Conservation (phyloP, 2,329 filamentous ascomycete genomes). For the Zymoseptoria pseudotritici region DNA sequence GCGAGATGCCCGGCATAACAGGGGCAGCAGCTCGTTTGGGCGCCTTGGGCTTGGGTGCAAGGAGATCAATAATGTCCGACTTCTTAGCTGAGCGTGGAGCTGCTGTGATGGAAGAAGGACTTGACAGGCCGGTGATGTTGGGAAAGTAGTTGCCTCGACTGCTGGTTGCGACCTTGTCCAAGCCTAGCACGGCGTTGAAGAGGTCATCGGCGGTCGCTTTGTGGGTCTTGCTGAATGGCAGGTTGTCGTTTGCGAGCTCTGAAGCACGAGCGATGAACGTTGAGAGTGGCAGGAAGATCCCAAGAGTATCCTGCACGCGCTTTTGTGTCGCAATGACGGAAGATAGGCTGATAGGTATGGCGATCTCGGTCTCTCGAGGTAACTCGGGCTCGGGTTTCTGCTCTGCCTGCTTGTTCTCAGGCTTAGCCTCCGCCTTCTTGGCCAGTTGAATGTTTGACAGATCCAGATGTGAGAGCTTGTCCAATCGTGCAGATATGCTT, state of each 20-base stretch:
- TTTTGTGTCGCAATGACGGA: constrained; percentile 75
- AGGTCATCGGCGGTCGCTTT: constrained; percentile 71
- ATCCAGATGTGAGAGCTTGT: constrained; percentile 75
- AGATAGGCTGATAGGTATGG: constrained; percentile 68
- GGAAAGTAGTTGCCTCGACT: constrained; percentile 62
- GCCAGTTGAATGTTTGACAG: constrained; percentile 90
- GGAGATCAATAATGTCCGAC: constrained; percentile 75
- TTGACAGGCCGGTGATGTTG: constrained; percentile 49
- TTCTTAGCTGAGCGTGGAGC: constrained; percentile 39
- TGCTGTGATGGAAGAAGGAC: constrained; percentile 35
- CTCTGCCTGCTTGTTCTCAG: constrained; percentile 41
- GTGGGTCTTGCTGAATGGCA: constrained; percentile 60
- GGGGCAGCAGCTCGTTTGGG: constrained; percentile 15
- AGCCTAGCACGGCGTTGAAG: constrained; percentile 80
- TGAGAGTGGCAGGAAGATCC: constrained; percentile 72
- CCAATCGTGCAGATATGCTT: constrained; percentile 62
- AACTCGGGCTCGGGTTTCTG: constrained; percentile 36
- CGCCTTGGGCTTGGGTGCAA: constrained; percentile 45
- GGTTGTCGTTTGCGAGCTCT: constrained; percentile 77
- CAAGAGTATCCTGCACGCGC: constrained; percentile 68
- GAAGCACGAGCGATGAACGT: constrained; percentile 81
- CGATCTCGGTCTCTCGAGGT: constrained; percentile 50
- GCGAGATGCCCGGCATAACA: constrained; percentile 26
- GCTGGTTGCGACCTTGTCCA: constrained; percentile 46
- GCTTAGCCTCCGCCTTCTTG: constrained; percentile 25